Conservation (phyloP, 192 early-diverging fungal species). For the Coemansia sp. region DNA sequence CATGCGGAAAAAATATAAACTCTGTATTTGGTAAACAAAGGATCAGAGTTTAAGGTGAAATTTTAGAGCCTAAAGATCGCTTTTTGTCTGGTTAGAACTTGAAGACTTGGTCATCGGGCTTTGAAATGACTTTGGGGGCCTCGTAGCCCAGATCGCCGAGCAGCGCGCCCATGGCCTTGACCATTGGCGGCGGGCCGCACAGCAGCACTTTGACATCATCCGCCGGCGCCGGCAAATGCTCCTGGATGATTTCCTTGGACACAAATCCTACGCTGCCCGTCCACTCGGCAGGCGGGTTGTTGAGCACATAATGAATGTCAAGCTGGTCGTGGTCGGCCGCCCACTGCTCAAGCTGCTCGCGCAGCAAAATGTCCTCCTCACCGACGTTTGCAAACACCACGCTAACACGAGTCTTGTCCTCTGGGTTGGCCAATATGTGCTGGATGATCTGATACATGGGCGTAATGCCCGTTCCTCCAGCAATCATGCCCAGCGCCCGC, state of each 20-base stretch:
- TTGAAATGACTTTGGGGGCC: constrained; percentile 73
- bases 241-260: constrained; percentile 74
- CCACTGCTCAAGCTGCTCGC: constrained; percentile 77
- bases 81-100: constrained; percentile 65
- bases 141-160: constrained; percentile 77
- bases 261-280: constrained; percentile 84
- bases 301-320: constrained; percentile 78
- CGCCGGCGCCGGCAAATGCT: constrained; percentile 71
- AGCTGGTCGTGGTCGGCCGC: constrained; percentile 73
- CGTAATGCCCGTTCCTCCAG: constrained; percentile 93
- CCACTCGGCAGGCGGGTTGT: constrained; percentile 78
- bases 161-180: constrained; percentile 73
- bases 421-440: constrained; percentile 77
- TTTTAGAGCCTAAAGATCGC: too few relatives aligned
- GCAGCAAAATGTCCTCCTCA: constrained; percentile 84
- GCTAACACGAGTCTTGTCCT: constrained; percentile 81
- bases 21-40: too few relatives aligned
- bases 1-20: too few relatives aligned
- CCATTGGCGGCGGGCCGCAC: constrained; percentile 90
- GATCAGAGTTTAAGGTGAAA: too few relatives aligned
- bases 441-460: constrained; percentile 96
- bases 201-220: constrained; percentile 82
- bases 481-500: constrained; percentile 84
- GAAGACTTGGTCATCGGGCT: constrained; percentile 83
- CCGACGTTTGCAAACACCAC: constrained; percentile 93